Evolutionary conservation across 257 asterid genomes (phyloP).

Genomic region (Forsythia viridissima): DNA sequence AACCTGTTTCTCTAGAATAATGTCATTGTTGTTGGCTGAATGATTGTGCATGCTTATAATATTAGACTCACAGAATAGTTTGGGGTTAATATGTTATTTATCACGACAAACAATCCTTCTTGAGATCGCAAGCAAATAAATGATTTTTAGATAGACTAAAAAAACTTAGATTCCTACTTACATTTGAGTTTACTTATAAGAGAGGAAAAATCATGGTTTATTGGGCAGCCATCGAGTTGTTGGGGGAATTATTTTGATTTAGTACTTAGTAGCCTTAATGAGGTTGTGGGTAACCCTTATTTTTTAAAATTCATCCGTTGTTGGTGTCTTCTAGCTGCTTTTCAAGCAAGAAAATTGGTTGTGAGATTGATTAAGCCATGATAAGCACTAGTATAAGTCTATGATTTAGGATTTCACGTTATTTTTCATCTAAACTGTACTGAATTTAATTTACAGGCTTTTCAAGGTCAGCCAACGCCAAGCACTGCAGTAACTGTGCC

Average conservation of each 20-base stretch:
- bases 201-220: not conserved
- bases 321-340: not conserved
- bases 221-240: not conserved
- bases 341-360: slow-evolving; percentile 13
- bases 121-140: not conserved
- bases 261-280: not conserved
- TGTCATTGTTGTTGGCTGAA: not conserved
- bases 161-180: not conserved
- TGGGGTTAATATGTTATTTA: not conserved
- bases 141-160: not conserved
- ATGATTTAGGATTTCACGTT: not conserved
- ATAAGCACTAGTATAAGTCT: not conserved
- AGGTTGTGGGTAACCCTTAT: not conserved
- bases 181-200: not conserved
- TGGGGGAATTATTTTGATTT: not conserved
- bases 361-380: not conserved
- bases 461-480: slow-evolving; percentile 71
- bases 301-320: not conserved
- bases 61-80: not conserved
- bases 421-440: not conserved
- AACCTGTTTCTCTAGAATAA: not conserved
- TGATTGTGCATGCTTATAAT: not conserved
- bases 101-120: not conserved
- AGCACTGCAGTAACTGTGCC: slow-evolving; percentile 66
- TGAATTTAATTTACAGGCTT: slow-evolving; percentile 46